Base-by-base conservation (phyloP, 139 green algal species). In the Tetraselmis chui region DNA sequence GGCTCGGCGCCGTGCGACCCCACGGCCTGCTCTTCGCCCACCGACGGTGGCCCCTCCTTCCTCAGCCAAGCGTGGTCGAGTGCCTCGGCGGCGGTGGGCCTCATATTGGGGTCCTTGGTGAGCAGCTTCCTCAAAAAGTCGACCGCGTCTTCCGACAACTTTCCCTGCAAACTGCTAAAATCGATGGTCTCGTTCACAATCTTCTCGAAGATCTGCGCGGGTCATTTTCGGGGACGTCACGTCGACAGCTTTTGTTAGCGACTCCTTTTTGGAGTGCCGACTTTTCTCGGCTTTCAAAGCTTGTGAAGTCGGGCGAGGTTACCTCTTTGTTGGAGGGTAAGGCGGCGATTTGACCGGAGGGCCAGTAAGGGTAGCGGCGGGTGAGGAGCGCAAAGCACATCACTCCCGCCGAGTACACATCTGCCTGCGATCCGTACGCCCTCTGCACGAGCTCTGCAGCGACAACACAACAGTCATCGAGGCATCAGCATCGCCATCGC, bases 311-410 rank as follows among this genome's bases (percentile, higher is more conserved):
- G n/a, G n/a, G n/a, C n/a, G n/a, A n/a, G n/a, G n/a, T n/a, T n/a
- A n/a, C n/a, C n/a, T n/a, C n/a, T n/a, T n/a, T n/a, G n/a, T n/a
- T n/a, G n/a, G n/a, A n/a, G n/a, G n/a, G n/a, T n/a, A n/a, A n/a
- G n/a, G n/a, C n/a, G n/a, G n/a, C n/a, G n/a, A n/a, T n/a, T n/a
- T n/a, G n/a, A n/a, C n/a, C n/a, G n/a, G n/a, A n/a, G n/a, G n/a
- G n/a, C n/a, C n/a, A n/a, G n/a, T n/a, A n/a, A 29, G 77, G 77
- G 77, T 80, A 80, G 29, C 77, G 28, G 28, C 77, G 28, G 28
- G 77, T 59, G 27, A 80, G 77, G 27, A 80, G 77, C 28, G 58
- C 23, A 29, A 59, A 80, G 27, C 28, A 27, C 77, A 80, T 80
- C 23, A 80, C 77, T 18, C 77, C 77, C 29, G 32, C 29, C 24